phyloP scores from a whole-genome alignment of 805 yeast genomes.

The Lipomyces starkeyi region DNA sequence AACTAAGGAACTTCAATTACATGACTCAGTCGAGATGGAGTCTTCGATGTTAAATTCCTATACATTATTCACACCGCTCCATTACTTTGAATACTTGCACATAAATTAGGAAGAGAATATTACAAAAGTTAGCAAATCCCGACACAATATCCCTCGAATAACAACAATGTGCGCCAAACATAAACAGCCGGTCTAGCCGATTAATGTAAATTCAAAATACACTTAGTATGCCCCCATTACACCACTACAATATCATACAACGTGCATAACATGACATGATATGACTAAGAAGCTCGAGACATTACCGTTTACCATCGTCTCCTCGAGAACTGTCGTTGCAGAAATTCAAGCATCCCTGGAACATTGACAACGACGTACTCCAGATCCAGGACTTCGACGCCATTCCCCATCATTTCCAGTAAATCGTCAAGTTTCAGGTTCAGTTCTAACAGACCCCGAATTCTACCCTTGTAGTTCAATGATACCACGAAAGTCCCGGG shows the following conservation, averaged over 20 bases:
- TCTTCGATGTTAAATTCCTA: no score
- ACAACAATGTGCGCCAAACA: no score
- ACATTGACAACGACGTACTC: slow-evolving; percentile 44
- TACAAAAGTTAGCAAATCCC: no score
- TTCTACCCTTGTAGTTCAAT: slow-evolving; percentile 43
- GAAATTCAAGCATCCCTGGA: slow-evolving; percentile 38
- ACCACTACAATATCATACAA: background rate
- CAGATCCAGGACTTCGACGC: slow-evolving; percentile 41
- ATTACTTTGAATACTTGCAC: no score
- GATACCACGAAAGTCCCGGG: slow-evolving; percentile 46
- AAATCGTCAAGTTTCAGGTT: slow-evolving; percentile 47
- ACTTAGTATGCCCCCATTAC: background rate
- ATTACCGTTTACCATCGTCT: slow-evolving; percentile 5
- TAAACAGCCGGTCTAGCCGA: background rate
- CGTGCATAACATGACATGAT: background rate
- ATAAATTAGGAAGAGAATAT: no score
- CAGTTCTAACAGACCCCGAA: slow-evolving; percentile 43
- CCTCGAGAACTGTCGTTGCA: slow-evolving; percentile 42
- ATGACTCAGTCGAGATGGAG: no score
- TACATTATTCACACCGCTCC: no score
- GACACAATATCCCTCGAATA: no score
- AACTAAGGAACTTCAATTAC: no score
- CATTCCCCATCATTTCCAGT: slow-evolving; percentile 42
- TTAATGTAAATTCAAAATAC: background rate
- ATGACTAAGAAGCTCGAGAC: background rate